Percentiles rank a stretch among this genome's conserved stretches.
These are phyloP conservation scores for Calonectria pseudoturangicola DNA, from an alignment of 2,329 filamentous ascomycete species.

Conservation along the genomic window DNA sequence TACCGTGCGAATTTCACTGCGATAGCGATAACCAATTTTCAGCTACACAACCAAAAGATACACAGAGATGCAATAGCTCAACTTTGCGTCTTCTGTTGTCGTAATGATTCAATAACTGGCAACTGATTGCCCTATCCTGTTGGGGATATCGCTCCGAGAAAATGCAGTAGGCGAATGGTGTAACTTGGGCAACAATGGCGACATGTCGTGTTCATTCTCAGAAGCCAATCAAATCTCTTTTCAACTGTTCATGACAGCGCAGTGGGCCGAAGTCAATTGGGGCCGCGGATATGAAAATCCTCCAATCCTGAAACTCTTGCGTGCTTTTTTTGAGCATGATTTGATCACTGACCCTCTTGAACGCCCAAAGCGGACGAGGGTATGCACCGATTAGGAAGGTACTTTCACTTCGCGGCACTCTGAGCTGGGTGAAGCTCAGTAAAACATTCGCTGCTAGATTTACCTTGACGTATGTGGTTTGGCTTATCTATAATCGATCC, in stretches of 20 bases:
- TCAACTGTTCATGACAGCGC: neutral
- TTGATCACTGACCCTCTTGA: neutral
- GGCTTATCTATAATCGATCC: neutral
- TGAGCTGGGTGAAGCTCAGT: neutral
- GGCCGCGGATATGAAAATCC: neutral
- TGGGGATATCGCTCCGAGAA: slow-evolving; percentile 9
- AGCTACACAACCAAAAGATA: neutral
- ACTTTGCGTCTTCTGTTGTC: neutral
- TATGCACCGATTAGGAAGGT: slow-evolving; percentile 2
- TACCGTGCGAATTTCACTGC: neutral
- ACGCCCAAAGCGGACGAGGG: neutral
- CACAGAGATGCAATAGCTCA: neutral
- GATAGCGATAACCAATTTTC: neutral
- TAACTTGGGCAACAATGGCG: slow-evolving; percentile 9
- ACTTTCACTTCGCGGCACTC: neutral
- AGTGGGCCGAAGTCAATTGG: neutral
- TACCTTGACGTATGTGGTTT: neutral
- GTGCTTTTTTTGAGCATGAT: neutral
- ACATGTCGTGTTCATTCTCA: neutral
- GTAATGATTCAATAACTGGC: neutral
- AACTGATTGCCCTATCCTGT: neutral
- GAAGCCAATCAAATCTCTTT: neutral
- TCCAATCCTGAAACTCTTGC: slow-evolving; percentile 4
- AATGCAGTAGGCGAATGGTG: neutral
- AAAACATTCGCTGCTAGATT: neutral